Conservation (phyloP, 768 basidiomycete genomes). For the Pisolithus orientalis region DNA sequence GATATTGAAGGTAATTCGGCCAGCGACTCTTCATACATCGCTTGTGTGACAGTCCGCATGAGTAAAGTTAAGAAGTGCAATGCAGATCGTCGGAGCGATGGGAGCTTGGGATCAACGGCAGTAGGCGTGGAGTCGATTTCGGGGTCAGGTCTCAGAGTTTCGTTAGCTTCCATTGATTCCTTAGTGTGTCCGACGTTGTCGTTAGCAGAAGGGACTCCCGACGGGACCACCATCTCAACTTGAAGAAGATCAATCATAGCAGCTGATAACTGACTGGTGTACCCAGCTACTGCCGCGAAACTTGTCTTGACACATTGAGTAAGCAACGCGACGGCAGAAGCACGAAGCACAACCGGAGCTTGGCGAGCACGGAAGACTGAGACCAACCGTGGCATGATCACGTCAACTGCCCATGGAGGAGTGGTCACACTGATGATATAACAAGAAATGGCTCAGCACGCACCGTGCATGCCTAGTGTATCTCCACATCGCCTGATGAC, state of each 20-base stretch:
- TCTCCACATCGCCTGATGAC: conserved; percentile 71
- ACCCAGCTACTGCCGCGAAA: conserved; percentile 55
- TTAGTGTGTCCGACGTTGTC: conserved; percentile 6
- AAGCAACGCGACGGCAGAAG: conserved; percentile 64
- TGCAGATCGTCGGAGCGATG: conserved; percentile 79
- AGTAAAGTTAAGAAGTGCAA: conserved; percentile 75
- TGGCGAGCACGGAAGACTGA: conserved; percentile 49
- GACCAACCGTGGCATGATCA: conserved; percentile 69
- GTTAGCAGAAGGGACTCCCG: conserved; percentile 11
- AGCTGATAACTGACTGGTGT: conserved; percentile 52
- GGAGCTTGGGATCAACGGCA: conserved; percentile 54
- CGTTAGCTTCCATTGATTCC: conserved; percentile 7
- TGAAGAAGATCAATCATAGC: conserved; percentile 77
- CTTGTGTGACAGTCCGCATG: conserved; percentile 51
- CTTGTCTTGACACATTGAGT: conserved; percentile 66
- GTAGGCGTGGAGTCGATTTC: conserved; percentile 55
- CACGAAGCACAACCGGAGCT: conserved; percentile 68
- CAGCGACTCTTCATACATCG: conserved; percentile 38
- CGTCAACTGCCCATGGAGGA: conserved; percentile 42
- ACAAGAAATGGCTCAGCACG: conserved; percentile 9
- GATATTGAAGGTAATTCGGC: conserved; percentile 17
- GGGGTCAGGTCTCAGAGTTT: conserved; percentile 7
- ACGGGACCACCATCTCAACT: conserved; percentile 41
- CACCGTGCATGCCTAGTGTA: conserved; percentile 64
- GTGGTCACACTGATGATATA: not conserved